Conservation (phyloP, 495 filamentous ascomycete genomes). For the Aspergillus egyptiacus region DNA sequence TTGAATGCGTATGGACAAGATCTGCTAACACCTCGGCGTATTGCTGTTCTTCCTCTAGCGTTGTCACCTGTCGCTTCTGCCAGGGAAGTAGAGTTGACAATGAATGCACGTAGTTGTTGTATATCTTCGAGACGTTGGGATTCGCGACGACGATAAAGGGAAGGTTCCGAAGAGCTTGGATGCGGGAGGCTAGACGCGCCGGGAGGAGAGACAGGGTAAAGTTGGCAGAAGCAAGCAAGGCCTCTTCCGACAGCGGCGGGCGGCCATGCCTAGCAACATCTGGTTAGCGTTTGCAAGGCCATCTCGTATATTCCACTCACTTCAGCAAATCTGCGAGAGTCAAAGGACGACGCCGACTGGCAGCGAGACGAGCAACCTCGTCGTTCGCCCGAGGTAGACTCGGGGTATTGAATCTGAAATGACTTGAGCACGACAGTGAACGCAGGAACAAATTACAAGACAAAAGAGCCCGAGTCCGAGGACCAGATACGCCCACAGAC, state of each 20-base stretch:
- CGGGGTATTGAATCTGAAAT: constrained; percentile 15
- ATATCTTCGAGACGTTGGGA: constrained; percentile 84
- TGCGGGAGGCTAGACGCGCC: constrained; percentile 88
- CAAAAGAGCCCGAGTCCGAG: constrained; percentile 1
- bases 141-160: constrained; percentile 98
- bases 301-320: constrained; percentile 37
- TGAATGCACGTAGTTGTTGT: constrained; percentile 90
- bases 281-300: constrained; percentile 1
- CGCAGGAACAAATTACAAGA: background rate
- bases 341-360: constrained; percentile 70
- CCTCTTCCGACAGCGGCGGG: constrained; percentile 73
- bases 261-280: constrained; percentile 65
- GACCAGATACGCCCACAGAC: constrained; percentile 14
- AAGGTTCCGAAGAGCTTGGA: constrained; percentile 84
- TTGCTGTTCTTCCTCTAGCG: constrained; percentile 76
- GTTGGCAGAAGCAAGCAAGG: constrained; percentile 82
- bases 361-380: constrained; percentile 71
- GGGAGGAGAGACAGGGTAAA: constrained; percentile 91
- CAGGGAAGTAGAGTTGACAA: constrained; percentile 83
- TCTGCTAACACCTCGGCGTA: constrained; percentile 92
- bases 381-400: constrained; percentile 51
- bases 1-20: constrained; percentile 84
- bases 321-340: constrained; percentile 84
- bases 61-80: constrained; percentile 68
- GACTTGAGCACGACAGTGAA: constrained; percentile 9